phyloP scores from a whole-genome alignment of 176 grass and related monocot species.

The Hsuehochloa calcarea region DNA sequence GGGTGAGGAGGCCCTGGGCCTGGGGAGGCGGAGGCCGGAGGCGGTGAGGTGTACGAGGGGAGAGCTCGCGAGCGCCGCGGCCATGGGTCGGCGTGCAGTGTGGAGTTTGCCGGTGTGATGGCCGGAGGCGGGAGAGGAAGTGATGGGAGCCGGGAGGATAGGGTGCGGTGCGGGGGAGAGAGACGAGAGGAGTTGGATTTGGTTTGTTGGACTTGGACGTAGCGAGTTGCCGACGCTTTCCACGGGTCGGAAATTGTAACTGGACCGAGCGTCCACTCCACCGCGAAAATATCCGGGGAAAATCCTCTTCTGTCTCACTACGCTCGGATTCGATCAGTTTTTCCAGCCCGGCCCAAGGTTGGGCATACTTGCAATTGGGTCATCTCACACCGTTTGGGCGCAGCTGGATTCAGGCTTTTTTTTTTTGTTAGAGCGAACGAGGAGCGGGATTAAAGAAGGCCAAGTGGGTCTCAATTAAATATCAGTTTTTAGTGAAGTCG shows the following conservation, averaged over 20 bases:
- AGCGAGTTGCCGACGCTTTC: not conserved
- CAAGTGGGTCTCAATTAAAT: too few relatives aligned
- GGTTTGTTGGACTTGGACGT: not conserved
- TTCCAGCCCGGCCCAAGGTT: not conserved
- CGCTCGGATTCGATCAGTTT: not conserved
- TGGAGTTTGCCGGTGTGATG: not conserved
- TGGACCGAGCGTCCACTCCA: not conserved
- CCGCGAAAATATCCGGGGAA: not conserved
- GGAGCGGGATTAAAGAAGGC: too few relatives aligned
- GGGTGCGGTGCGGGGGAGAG: constrained; percentile 14
- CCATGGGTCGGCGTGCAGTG: constrained; percentile 30
- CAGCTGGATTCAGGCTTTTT: too few relatives aligned
- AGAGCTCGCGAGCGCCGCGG: constrained; percentile 41
- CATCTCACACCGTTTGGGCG: too few relatives aligned
- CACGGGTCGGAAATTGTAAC: not conserved
- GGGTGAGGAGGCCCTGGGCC: not conserved
- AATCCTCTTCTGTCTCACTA: not conserved
- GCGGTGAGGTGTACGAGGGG: constrained; percentile 40
- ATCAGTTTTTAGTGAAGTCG: too few relatives aligned
- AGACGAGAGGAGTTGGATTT: constrained; percentile 24
- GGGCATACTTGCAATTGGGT: too few relatives aligned
- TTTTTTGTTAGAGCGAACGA: too few relatives aligned
- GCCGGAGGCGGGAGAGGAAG: constrained; percentile 2
- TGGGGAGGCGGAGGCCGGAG: constrained; percentile 40
- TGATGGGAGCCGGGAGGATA: constrained; percentile 1